Evolutionary conservation across 129 eudicot species (phyloP), one percentile per base, ranked within the genome.

Genomic region (Deinandra increscens): DNA sequence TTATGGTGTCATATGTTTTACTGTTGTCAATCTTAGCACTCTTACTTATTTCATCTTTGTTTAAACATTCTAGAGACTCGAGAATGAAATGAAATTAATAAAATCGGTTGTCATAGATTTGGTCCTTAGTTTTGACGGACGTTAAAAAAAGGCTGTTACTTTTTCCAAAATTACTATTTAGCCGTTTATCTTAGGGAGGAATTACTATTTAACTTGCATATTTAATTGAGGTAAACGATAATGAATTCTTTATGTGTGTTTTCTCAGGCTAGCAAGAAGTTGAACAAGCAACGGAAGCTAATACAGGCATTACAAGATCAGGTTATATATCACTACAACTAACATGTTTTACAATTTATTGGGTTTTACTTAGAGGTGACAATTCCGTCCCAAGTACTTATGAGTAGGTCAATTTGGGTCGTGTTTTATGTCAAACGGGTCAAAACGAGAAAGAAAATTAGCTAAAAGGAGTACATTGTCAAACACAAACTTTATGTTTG

Each of bases 281-380:
- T 92, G 86, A 74, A 80, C 55, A 92, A 89, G 79, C 87, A 86
- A 72, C 60, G 77, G 38, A 48, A 81, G 60, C 90, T 81, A 88
- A 84, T 92, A 95, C 86, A 84, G 81, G 73, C 84, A 13, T 48
- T 86, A 70, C 98, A 92, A 81, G 98, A 92, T 46, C 93, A 91
- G 97, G 97, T 91, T 72, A 14, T 74, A 41, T 46, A 63, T 15
- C 41, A 39, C 20, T 20, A 55, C 17, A 31, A 17, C n/a, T 56
- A 3, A 5, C 15, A 46, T 54, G 67, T 15, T 39, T 13, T 63
- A 36, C 42, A 13, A 41, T 77, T 64, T 41, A 23, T 43, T 22
- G 51, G 72, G 18, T 55, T 75, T 50, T 15, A 18, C 41, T 54
- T 54, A 23, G 64, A 58, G 64, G 41, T 58, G 64, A 2, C 64